Evolutionary conservation across 2,329 filamentous ascomycete species (phyloP).

Genomic region (Sclerotinia nivalis): DNA sequence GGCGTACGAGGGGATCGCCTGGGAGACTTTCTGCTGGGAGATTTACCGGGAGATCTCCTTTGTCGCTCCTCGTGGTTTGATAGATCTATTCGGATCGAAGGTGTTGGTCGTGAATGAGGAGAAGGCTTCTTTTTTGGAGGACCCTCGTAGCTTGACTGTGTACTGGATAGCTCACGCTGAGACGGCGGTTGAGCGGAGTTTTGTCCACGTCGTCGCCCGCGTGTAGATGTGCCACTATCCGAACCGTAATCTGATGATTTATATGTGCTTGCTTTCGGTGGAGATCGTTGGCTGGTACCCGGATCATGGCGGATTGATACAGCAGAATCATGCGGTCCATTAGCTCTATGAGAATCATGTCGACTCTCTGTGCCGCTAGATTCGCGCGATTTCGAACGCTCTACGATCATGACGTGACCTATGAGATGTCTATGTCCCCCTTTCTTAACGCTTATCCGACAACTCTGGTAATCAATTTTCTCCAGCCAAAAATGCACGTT

Average conservation of each 20-base stretch:
- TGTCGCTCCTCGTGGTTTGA: neutral
- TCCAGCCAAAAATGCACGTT: neutral
- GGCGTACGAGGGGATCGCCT: neutral
- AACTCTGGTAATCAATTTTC: neutral
- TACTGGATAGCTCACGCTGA: neutral
- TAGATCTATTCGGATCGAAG: neutral
- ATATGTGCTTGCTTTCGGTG: neutral
- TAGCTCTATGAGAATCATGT: neutral
- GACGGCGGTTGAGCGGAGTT: neutral
- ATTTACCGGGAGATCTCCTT: neutral
- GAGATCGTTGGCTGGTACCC: neutral
- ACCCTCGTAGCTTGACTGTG: neutral
- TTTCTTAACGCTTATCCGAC: neutral
- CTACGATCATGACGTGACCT: neutral
- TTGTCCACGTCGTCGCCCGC: neutral
- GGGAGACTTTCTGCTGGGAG: neutral
- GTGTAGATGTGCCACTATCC: no score
- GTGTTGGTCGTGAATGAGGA: neutral
- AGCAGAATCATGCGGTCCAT: neutral
- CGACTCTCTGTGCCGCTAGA: neutral
- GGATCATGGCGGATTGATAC: neutral
- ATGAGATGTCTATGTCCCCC: neutral
- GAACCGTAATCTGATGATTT: neutral
- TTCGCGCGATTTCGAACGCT: neutral
- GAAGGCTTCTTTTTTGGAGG: neutral